Conservation (phyloP, 2,329 filamentous ascomycete species). For the Ophiostoma sp. region DNA sequence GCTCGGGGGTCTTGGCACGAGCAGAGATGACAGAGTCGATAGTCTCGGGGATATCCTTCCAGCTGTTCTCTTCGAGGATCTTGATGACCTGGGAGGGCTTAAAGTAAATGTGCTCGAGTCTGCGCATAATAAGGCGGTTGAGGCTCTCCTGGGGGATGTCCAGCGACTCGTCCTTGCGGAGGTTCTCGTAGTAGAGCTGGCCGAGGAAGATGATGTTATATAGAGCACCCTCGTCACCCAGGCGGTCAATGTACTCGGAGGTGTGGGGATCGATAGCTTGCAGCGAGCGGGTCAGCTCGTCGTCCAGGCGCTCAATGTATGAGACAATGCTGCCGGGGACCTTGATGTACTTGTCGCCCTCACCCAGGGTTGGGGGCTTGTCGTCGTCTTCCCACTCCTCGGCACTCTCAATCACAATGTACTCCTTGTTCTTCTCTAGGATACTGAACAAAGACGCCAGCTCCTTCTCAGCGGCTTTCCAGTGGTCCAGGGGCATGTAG, state of each 20-base stretch:
- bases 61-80: conserved; percentile 90
- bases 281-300: conserved; percentile 94
- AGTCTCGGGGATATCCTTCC: conserved; percentile 67
- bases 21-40: conserved; percentile 79
- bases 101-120: conserved; percentile 97
- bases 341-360: conserved; percentile 76
- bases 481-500: conserved; percentile 92
- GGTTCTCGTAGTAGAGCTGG: conserved; percentile 78
- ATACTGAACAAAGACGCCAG: conserved; percentile 70
- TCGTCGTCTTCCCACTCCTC: conserved; percentile 99
- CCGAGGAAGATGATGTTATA: conserved; percentile 91
- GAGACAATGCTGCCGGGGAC: conserved; percentile 92
- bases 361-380: conserved; percentile 69
- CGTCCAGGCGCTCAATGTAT: conserved; percentile 88
- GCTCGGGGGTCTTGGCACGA: conserved; percentile 61
- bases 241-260: conserved; percentile 93
- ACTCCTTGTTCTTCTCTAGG: conserved; percentile 71
- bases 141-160: conserved; percentile 77
- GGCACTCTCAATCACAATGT: conserved; percentile 82
- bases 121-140: conserved; percentile 88
- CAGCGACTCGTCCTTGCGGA: conserved; percentile 64
- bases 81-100: conserved; percentile 91
- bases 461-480: conserved; percentile 90
- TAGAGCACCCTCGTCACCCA: conserved; percentile 82
- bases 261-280: conserved; percentile 98